Conservation (phyloP, 371 early-diverging fungal species). For the Antonospora locustae region DNA sequence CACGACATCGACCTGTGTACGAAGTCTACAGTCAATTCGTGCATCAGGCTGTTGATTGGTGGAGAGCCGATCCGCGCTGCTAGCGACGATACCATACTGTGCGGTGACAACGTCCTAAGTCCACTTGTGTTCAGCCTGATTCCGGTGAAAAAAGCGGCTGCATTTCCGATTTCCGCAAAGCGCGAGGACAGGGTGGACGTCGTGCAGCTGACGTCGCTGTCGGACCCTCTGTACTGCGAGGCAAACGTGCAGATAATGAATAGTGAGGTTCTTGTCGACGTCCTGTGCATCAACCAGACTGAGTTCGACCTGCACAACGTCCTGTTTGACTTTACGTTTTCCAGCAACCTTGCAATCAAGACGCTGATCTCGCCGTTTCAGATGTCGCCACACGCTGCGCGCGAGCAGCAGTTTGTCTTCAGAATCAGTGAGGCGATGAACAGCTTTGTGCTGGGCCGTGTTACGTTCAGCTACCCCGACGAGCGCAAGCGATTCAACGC, state of each 20-base stretch:
- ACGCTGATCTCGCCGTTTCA: conserved; percentile 3
- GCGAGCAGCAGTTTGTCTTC: conserved; percentile 13
- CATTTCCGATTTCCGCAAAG: no score
- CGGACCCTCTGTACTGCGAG: conserved; percentile 53
- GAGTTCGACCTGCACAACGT: conserved; percentile 45
- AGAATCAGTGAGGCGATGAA: conserved; percentile 38
- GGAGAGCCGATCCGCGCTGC: no score
- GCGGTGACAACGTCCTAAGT: no score
- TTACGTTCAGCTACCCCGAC: conserved; percentile 36
- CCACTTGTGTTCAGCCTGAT: no score
- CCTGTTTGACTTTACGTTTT: conserved; percentile 46
- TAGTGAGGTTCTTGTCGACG: conserved; percentile 45
- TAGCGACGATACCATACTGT: no score
- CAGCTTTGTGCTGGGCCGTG: conserved; percentile 47
- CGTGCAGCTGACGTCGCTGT: conserved; percentile 46
- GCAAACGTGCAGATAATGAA: conserved; percentile 26
- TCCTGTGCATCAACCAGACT: conserved; percentile 54
- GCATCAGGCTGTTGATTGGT: no score
- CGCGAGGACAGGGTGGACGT: no score
- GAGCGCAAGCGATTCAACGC: conserved; percentile 18
- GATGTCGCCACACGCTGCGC: conserved; percentile 17
- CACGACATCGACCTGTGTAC: no score
- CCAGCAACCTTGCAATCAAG: conserved; percentile 32
- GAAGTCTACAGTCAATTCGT: no score
- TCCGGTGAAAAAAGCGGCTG: no score